Evolutionary conservation across 164 flowering plant genomes (phyloP).

Genomic region (Tinospora cordifolia): DNA sequence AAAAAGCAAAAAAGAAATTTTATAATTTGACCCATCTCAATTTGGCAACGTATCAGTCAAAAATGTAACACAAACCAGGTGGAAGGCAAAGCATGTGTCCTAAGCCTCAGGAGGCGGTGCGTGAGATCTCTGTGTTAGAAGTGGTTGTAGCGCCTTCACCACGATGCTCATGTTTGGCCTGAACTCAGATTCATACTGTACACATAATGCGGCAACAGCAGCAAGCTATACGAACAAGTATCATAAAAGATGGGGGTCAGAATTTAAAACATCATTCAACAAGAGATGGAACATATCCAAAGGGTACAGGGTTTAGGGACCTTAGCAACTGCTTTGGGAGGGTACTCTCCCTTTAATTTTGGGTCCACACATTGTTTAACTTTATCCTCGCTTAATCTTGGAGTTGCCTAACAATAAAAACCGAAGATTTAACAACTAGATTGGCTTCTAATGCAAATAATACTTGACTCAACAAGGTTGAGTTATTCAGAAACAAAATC

Average conservation of each 20-base stretch:
- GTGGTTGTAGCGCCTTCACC: slow-evolving; percentile 23
- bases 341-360: neutral
- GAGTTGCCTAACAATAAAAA: neutral
- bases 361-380: neutral
- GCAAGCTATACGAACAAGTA: slow-evolving; percentile 9
- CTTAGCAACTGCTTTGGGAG: slow-evolving; percentile 1
- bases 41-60: neutral
- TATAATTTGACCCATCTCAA: neutral
- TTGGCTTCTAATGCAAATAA: neutral
- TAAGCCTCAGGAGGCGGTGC: slow-evolving; percentile 10
- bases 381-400: neutral
- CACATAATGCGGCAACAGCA: slow-evolving; percentile 20
- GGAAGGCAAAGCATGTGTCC: neutral
- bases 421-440: neutral
- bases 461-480: neutral
- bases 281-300: neutral
- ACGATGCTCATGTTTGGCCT: slow-evolving; percentile 23
- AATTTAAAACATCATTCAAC: neutral
- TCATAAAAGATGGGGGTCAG: neutral
- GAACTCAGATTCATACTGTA: slow-evolving; percentile 22
- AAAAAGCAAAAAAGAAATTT: neutral
- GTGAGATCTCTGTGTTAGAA: slow-evolving; percentile 13
- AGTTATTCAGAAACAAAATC: neutral
- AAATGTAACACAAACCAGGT: neutral
- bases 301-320: neutral